Conservation (phyloP, 352 stramenopile genomes). For the Pythium aristosporum region DNA sequence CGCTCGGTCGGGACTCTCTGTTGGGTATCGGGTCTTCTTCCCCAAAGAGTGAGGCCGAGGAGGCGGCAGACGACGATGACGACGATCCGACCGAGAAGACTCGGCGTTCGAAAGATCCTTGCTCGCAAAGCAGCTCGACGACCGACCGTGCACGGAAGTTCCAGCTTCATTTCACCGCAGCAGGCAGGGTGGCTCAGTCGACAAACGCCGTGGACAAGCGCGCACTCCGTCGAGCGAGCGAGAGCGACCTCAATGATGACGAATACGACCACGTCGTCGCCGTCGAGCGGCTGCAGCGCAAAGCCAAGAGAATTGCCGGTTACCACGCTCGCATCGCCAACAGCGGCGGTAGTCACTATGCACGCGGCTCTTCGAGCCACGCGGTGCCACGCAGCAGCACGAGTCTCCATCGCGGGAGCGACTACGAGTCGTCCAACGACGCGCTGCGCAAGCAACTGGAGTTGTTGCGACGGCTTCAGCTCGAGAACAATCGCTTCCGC, state of each 20-base stretch:
- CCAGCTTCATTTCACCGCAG: conserved; percentile 18
- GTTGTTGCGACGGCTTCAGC: conserved; percentile 60
- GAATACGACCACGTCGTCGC: background rate
- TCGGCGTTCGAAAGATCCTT: background rate
- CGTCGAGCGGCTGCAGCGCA: conserved; percentile 23
- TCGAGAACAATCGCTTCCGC: conserved; percentile 74
- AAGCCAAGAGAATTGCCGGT: conserved; percentile 24
- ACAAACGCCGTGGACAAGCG: background rate
- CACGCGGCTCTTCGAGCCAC: background rate
- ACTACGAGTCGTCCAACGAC: conserved; percentile 58
- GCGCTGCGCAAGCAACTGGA: conserved; percentile 66
- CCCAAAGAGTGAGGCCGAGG: background rate
- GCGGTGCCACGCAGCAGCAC: background rate
- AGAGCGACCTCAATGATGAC: background rate
- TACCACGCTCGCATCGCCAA: conserved; percentile 22
- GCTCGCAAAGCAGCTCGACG: background rate
- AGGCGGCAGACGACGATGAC: background rate
- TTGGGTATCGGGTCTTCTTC: conserved; percentile 14
- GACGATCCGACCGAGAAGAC: background rate
- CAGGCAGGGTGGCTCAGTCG: background rate
- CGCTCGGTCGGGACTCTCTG: conserved; percentile 34
- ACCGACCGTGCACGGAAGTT: conserved; percentile 6
- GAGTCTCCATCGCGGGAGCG: conserved; percentile 34
- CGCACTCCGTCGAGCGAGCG: background rate
- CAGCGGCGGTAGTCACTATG: conserved; percentile 1